These are phyloP conservation scores for Eimeria sp. DNA, from an alignment of 169 alveolate genomes.

Conservation along the genomic window DNA sequence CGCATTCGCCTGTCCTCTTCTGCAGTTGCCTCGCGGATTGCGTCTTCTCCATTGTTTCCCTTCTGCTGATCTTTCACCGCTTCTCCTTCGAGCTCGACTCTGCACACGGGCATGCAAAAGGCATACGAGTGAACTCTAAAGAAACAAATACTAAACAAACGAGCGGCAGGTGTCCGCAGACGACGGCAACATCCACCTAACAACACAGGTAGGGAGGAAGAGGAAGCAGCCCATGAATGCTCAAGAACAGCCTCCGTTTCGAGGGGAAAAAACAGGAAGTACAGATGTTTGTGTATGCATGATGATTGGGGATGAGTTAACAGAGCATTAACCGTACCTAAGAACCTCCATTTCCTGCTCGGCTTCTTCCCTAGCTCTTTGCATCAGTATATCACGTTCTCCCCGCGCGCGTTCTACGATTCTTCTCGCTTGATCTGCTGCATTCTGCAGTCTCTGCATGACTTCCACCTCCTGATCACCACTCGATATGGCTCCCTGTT, in stretches of 20 bases:
- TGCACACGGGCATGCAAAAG: neutral
- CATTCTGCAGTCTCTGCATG: conserved; percentile 38
- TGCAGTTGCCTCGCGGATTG: conserved; percentile 39
- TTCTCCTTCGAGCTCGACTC: conserved; percentile 37
- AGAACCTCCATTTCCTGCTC: conserved; percentile 39
- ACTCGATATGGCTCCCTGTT: neutral
- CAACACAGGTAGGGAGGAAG: neutral
- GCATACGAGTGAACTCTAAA: too few relatives aligned
- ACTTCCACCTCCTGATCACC: conserved; percentile 30
- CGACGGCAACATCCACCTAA: neutral
- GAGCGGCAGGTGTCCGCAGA: neutral
- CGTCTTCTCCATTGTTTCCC: conserved; percentile 2
- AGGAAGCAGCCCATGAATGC: neutral
- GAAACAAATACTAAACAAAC: neutral
- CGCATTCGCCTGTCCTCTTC: conserved; percentile 34
- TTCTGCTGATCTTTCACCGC: neutral
- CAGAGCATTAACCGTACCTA: neutral
- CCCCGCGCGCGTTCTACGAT: conserved; percentile 45
- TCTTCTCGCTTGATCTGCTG: conserved; percentile 21
- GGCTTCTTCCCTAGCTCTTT: conserved; percentile 57
- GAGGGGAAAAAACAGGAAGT: neutral
- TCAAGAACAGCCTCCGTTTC: neutral
- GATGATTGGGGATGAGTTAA: neutral
- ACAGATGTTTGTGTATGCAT: neutral
- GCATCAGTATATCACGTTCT: conserved; percentile 27